Base-by-base conservation (phyloP, 257 asterid species). In the Fraxinus americana region DNA sequence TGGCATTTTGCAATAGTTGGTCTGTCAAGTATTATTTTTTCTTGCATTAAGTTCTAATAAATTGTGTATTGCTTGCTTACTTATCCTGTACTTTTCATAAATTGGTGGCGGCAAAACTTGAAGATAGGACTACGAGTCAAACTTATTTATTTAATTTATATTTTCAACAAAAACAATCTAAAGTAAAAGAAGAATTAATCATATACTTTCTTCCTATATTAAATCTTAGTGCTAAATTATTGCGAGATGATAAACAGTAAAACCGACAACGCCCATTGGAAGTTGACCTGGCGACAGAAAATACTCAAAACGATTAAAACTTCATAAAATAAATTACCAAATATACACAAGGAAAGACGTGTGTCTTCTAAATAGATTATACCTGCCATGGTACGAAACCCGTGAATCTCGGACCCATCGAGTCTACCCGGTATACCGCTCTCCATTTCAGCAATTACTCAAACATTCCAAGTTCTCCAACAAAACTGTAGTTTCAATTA, bases 361-460 rank as follows among this genome's bases (percentile, higher is more conserved):
- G 11, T 61, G 17, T 67, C 36, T 69, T 17, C 19, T 34, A 82
- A 29, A 14, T 25, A 39, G 38, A 76, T 48, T 5, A 77, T 86
- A 92, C 99, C 99, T 87, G 79, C 85, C 93, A 91, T 83, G 68
- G 92, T 87, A 80, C 83, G 88, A 85, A 95, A 95, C 74, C 99
- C 99, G 87, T 93, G 97, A 89, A 90, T 91, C 73, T 95, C 99
- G 52, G 92, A 67, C 71, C 94, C 98, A 67, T 73, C 81, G 35
- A 93, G 89, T 78, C 68, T 80, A 81, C 81, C 77, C 75, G 84
- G 50, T 70, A 73, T 75, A 68, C 41, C 82, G 72, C 78, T 82
- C 84, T 88, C 97, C 97, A 91, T 95, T 67, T 48, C 78, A 54
- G 61, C 32, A n/a, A 34, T 57, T 82, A 72, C 38, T 13, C 75